Evolutionary conservation across 2,329 filamentous ascomycete genomes (phyloP), one percentile per base, ranked within the genome.

Genomic region (Karstenula rhodostoma): DNA sequence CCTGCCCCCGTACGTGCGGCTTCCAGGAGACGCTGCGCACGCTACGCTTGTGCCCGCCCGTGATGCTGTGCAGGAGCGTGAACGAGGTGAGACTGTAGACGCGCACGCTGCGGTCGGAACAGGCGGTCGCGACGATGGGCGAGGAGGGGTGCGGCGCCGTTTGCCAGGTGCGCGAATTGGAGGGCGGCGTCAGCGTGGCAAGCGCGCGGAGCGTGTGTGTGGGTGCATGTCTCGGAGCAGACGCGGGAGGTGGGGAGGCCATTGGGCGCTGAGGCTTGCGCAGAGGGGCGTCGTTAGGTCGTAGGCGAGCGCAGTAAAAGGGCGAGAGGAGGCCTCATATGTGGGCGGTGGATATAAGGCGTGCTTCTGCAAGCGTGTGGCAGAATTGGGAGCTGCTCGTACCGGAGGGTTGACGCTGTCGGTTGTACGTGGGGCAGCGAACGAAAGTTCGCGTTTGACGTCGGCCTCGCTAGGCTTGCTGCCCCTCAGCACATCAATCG

Each of bases 11-110:
- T 0, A 66, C 70, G 12, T 85, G 84, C 0, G 94, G 93, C 79
- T 96, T 96, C 95, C 95, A 99, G 40, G 92, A 89, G 22, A 89
- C 88, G 52, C 88, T 88, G 57, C 95, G 88, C n/a, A 99, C 89
- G 69, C 91, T 95, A 58, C 95, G 91, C 69, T 93, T 92, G 80
- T 99, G 95, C 8, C 94, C 95, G 61, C 93, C 94, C 8, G 89
- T 89, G 57, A 98, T 89, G 22, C 86, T 87, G 72, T 90, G 93
- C 73, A 96, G 89, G 52, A 92, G 86, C 15, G 88, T 88, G 74
- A 96, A 92, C 57, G 90, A 91, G 37, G 87, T 87, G 52, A 98
- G 88, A 52, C 92, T 96, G 84, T 96, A 97, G 71, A 99, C 86
- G 63, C 93, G 94, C 58, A 95, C 92, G 40, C 89, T 89, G 75